Evolutionary conservation across 2,329 filamentous ascomycete genomes (phyloP).

Genomic region (Lachnellula hyalina): DNA sequence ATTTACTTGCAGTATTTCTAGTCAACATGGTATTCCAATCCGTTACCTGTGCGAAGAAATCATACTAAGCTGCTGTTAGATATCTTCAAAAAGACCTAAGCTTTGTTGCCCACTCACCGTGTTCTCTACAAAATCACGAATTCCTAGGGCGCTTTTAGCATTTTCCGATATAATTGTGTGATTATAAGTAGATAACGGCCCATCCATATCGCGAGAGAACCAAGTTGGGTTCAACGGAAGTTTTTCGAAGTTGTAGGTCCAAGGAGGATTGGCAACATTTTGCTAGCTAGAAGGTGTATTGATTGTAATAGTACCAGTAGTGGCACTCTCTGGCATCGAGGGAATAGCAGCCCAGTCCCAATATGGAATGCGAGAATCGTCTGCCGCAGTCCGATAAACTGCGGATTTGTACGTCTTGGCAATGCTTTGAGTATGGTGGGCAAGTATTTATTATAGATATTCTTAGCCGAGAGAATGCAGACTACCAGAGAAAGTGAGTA

Average conservation of each 20-base stretch:
- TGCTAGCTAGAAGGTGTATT: slow-evolving; percentile 18
- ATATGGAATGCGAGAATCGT: slow-evolving; percentile 39
- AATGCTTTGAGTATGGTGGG: slow-evolving; percentile 40
- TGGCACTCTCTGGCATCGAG: slow-evolving; percentile 34
- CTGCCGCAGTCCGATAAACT: slow-evolving; percentile 39
- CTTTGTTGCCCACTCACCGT: neutral
- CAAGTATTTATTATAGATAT: slow-evolving; percentile 44
- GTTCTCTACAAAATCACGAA: neutral
- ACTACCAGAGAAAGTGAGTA: slow-evolving; percentile 29
- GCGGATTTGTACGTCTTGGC: slow-evolving; percentile 30
- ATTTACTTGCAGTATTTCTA: neutral
- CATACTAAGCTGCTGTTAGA: neutral
- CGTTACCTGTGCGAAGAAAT: neutral
- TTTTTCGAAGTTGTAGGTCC: slow-evolving; percentile 42
- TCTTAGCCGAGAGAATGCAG: slow-evolving; percentile 1
- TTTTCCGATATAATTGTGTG: neutral
- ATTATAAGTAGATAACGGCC: neutral
- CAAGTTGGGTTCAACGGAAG: slow-evolving; percentile 30
- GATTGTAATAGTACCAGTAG: slow-evolving; percentile 26
- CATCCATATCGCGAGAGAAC: slow-evolving; percentile 32
- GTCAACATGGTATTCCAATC: neutral
- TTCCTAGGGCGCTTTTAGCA: neutral
- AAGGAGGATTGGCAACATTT: slow-evolving; percentile 44
- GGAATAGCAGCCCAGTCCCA: slow-evolving; percentile 42
- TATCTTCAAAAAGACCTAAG: neutral